Conservation (phyloP, 352 stramenopile species). For the Phytophthora quininea region DNA sequence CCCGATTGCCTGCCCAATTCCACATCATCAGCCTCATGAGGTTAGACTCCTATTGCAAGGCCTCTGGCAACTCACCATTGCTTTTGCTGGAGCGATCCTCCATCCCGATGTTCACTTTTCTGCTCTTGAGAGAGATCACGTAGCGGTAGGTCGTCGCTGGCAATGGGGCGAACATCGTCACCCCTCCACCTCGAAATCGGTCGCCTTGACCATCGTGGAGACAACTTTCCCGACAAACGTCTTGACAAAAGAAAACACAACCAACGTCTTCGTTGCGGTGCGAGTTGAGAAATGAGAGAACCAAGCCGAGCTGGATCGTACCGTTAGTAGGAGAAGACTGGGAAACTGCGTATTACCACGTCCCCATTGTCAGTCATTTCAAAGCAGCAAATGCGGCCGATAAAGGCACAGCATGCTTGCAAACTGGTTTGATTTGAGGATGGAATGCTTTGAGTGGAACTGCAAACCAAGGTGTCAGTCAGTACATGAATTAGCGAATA, state of each 20-base stretch:
- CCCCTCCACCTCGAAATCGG: conserved; percentile 8
- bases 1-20: conserved; percentile 23
- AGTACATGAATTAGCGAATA: not conserved
- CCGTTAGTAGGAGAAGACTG: too few species aligned
- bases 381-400: not conserved
- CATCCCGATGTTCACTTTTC: conserved; percentile 15
- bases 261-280: conserved; percentile 1
- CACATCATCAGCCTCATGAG: not conserved
- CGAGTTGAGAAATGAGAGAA: not conserved
- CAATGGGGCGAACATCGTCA: conserved; percentile 8
- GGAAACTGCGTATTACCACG: not conserved
- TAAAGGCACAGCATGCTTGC: not conserved
- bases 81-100: conserved; percentile 19
- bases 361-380: conserved; percentile 1
- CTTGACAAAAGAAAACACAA: conserved; percentile 1
- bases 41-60: not conserved
- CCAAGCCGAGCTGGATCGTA: too few species aligned
- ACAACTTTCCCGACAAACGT: not conserved
- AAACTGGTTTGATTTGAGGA: conserved; percentile 1
- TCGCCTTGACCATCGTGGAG: conserved; percentile 1
- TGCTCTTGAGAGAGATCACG: conserved; percentile 3
- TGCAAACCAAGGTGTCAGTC: not conserved
- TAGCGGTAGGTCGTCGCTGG: conserved; percentile 10
- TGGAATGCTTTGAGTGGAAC: not conserved
- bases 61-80: conserved; percentile 10